Evolutionary conservation across 768 basidiomycete genomes (phyloP).

Genomic region (Harrya chromipes): DNA sequence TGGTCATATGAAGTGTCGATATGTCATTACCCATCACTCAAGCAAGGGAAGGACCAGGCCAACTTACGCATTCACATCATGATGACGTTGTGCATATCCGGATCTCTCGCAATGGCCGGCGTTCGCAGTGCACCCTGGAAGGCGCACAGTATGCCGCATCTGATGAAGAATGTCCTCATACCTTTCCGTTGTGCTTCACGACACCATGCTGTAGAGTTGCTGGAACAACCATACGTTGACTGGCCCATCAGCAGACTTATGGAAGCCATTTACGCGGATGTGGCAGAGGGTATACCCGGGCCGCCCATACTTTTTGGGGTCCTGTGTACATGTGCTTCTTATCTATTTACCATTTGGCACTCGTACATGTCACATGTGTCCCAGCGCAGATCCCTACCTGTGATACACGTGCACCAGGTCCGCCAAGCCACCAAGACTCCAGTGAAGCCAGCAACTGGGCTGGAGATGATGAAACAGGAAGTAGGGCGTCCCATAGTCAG

Average conservation of each 20-base stretch:
- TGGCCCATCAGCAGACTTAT: background rate
- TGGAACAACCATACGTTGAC: background rate
- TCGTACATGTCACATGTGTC: slow-evolving; percentile 12
- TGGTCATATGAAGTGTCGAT: background rate
- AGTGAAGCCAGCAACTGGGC: background rate
- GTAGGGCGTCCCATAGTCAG: background rate
- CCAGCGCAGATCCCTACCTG: slow-evolving; percentile 6
- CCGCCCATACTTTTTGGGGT: slow-evolving; percentile 17
- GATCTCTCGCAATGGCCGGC: background rate
- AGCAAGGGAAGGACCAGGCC: background rate
- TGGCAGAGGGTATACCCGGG: slow-evolving; percentile 13
- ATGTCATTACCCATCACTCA: background rate
- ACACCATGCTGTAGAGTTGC: slow-evolving; percentile 2
- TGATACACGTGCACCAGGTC: slow-evolving; percentile 10
- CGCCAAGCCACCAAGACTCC: background rate
- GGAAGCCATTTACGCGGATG: background rate
- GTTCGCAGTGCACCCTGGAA: background rate
- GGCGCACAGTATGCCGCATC: background rate
- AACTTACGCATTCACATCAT: background rate
- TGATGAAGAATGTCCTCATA: slow-evolving; percentile 1
- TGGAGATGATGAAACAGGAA: background rate
- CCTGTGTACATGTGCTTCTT: slow-evolving; percentile 15
- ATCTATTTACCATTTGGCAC: slow-evolving; percentile 6
- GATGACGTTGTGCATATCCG: background rate
- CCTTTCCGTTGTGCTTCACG: background rate